Evolutionary conservation across 2,329 filamentous ascomycete species (phyloP).

Genomic region (Hypoxylon sp.): DNA sequence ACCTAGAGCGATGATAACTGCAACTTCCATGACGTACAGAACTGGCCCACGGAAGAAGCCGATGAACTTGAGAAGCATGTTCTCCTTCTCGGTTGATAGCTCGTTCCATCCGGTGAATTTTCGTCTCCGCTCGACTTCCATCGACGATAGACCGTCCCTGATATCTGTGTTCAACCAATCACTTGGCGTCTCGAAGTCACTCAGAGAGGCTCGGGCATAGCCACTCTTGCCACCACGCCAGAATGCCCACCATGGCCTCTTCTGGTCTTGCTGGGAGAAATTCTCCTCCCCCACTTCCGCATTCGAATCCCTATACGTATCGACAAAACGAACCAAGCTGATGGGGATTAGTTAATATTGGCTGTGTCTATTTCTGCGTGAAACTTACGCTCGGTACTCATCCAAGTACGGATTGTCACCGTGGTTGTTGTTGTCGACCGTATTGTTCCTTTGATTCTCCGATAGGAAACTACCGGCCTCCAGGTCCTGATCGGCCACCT

Average conservation of each 20-base stretch:
- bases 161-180: slow-evolving; percentile 78
- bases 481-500: slow-evolving; percentile 47
- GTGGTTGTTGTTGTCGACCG: slow-evolving; percentile 42
- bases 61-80: slow-evolving; percentile 79
- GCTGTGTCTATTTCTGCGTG: neutral
- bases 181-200: slow-evolving; percentile 64
- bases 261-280: slow-evolving; percentile 42
- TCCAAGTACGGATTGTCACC: slow-evolving; percentile 51
- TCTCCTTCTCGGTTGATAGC: slow-evolving; percentile 78
- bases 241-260: slow-evolving; percentile 54
- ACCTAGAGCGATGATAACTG: slow-evolving; percentile 77
- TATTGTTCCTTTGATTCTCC: slow-evolving; percentile 46
- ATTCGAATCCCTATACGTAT: slow-evolving; percentile 54
- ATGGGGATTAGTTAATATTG: slow-evolving; percentile 19
- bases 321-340: slow-evolving; percentile 52
- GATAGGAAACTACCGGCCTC: slow-evolving; percentile 50
- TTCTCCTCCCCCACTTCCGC: slow-evolving; percentile 49
- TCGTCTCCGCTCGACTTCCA: slow-evolving; percentile 72
- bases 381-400: slow-evolving; percentile 51
- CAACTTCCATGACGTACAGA: slow-evolving; percentile 81
- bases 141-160: slow-evolving; percentile 68
- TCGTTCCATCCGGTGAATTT: slow-evolving; percentile 78
- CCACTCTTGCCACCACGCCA: slow-evolving; percentile 49
- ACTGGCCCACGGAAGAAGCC: slow-evolving; percentile 81
- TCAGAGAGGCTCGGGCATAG: slow-evolving; percentile 44